Evolutionary conservation across 352 stramenopile species (phyloP), one percentile per base, ranked within the genome.

Genomic region (Discostella stelligera): DNA sequence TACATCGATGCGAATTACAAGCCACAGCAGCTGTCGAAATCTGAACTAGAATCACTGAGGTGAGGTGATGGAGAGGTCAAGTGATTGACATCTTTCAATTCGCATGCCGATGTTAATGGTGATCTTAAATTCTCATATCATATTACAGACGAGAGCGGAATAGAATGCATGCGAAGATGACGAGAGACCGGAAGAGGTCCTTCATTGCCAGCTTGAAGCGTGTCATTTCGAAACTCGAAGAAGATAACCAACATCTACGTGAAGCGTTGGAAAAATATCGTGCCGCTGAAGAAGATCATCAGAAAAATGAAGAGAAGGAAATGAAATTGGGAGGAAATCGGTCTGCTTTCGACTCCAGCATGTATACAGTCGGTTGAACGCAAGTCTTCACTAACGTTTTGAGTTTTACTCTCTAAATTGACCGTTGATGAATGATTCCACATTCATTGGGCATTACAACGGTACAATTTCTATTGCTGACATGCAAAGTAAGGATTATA

Each of bases 131-230:
- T 74, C 21, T 20, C 39, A 70, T 46, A 6, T n/a, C 14, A 14
- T 48, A 54, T 16, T 49, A 23, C 66, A 90, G 84, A 74, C 82
- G 86, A 60, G 88, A 92, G 74, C 86, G 88, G 11, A 93, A 93
- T 74, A 83, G 88, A 66, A 90, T 90, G 77, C 88, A 93, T 52
- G 88, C 88, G 16, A 93, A 93, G 56, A 91, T 93, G 85, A 93
- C 88, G 23, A 74, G 88, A 18, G 86, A 92, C 71, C 67, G 88
- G 0, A 93, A 92, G 64, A 91, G 90, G 64, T 80, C 64, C 39
- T 92, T 88, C 52, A 82, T 93, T 52, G 71, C 79, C 10, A 86
- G 70, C 30, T 77, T 92, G 37, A 82, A 90, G 60, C 83, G 87
- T 46, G 87, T 85, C 0, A 90, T 92, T 52, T 50, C 79, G 2